Conservation (phyloP, 441 rosid genomes). For the Geranium incanum region DNA sequence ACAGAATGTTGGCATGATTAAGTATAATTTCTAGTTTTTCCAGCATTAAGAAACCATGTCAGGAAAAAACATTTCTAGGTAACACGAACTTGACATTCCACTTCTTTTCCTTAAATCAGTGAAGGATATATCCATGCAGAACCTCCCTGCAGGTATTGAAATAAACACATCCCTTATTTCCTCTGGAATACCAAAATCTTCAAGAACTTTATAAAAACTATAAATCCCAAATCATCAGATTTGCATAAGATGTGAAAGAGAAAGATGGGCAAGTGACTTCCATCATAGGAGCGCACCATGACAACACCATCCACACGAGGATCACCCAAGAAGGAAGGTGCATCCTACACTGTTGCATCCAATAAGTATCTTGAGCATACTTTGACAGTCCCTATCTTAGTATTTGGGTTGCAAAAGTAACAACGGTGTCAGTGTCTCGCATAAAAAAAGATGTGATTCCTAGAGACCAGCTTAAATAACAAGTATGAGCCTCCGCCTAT, state of each 20-base stretch:
- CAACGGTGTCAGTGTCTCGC: not conserved
- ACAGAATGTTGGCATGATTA: not conserved
- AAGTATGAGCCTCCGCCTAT: not conserved
- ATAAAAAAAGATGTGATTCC: conserved; percentile 1
- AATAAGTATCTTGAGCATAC: conserved; percentile 58
- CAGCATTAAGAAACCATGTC: not conserved
- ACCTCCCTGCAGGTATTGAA: conserved; percentile 53
- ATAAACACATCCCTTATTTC: conserved; percentile 54
- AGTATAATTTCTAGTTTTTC: not conserved
- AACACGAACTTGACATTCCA: not conserved
- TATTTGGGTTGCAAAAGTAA: conserved; percentile 58
- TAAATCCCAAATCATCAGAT: not conserved
- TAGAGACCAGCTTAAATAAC: not conserved
- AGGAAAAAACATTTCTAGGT: not conserved
- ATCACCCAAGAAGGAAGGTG: conserved; percentile 70
- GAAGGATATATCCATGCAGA: conserved; percentile 57
- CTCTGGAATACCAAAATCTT: conserved; percentile 66
- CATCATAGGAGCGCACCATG: conserved; percentile 36
- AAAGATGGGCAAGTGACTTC: not conserved
- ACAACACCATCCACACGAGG: conserved; percentile 67
- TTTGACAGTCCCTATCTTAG: conserved; percentile 47
- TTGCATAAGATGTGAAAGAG: not conserved
- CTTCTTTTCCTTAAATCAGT: conserved; percentile 27
- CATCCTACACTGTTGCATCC: conserved; percentile 72
- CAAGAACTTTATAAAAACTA: conserved; percentile 49